Evolutionary conservation across 257 asterid genomes (phyloP), one percentile per base, ranked within the genome.

Genomic region (Rubia yunnanensis): DNA sequence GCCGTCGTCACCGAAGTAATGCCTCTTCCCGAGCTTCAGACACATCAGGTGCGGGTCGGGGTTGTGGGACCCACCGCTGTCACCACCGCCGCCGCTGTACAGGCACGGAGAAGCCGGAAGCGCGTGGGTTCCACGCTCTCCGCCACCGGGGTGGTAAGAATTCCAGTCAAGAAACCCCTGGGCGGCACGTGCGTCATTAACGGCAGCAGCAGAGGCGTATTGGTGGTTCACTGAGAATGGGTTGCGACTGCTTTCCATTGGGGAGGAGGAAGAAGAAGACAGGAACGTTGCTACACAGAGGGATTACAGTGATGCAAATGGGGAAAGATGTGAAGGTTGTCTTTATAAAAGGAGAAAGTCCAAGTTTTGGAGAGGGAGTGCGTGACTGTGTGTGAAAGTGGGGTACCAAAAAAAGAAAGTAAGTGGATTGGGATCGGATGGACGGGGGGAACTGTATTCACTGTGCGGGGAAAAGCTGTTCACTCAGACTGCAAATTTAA

Each of bases 21-120:
- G 79, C 67, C 89, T 70, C 68, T 87, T 87, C 9, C 92, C 92
- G 15, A 87, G 86, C 76, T 86, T 82, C 84, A 86, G 46, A 69
- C 76, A 73, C 46, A 83, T 80, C 44, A 81, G 62, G 24, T 76
- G 83, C 22, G 84, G 84, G 76, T 81, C 85, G 24, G 75, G 72
- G 8, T 49, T 26, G 66, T 65, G 70, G 69, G 59, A 48, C 46
- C 57, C 57, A 11, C 57, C 27, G 24, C 56, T n/a, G n/a, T 32
- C 38, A n/a, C 20, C 20, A 5, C 66, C 17, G 27, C 57, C 57
- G 27, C 57, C 24, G 24, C 27, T 9, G 23, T 54, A 64, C 23
- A 60, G 14, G 30, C 50, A 66, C 14, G 65, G 20, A 36, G 69
- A 1, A 27, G 50, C 36, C 24, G 74, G 20, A 2, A 54, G 55